phyloP scores from a whole-genome alignment of 495 filamentous ascomycete species.

The Xylaria nigripes region DNA sequence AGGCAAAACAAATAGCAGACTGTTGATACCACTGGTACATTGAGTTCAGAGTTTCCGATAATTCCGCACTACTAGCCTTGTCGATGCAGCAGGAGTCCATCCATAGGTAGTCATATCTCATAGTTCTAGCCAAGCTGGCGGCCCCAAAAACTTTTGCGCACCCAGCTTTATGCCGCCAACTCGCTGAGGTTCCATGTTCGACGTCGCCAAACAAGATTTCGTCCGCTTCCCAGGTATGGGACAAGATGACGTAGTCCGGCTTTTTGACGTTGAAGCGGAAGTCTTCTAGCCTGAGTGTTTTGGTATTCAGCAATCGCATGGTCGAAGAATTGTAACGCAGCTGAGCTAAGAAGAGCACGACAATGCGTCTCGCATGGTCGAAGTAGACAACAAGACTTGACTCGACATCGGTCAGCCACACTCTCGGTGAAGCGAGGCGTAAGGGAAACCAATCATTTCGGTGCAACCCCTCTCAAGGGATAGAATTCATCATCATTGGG shows the following conservation, averaged over 20 bases:
- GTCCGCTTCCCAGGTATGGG: slow-evolving; percentile 10
- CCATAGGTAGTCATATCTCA: not conserved
- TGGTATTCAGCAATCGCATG: not conserved
- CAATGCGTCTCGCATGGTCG: not conserved
- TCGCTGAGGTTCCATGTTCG: not conserved
- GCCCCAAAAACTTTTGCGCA: not conserved
- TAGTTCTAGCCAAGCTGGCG: not conserved
- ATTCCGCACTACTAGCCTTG: not conserved
- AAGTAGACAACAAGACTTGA: not conserved
- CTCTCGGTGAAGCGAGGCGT: not conserved
- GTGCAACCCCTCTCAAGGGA: not conserved
- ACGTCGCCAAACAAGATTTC: slow-evolving; percentile 9
- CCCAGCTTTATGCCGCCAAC: not conserved
- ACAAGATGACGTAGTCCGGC: slow-evolving; percentile 11
- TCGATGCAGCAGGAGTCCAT: not conserved
- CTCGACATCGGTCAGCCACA: not conserved
- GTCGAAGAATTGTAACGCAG: not conserved
- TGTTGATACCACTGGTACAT: not conserved
- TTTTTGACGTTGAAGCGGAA: not conserved
- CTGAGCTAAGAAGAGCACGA: not conserved
- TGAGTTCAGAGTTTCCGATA: not conserved
- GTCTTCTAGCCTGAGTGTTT: not conserved
- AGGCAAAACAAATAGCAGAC: not conserved
- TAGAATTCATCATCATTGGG: not conserved
- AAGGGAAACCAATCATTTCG: not conserved